Evolutionary conservation across 352 stramenopile species (phyloP), one percentile per base, ranked within the genome.

Genomic region (Phytophthora chlamydospora): DNA sequence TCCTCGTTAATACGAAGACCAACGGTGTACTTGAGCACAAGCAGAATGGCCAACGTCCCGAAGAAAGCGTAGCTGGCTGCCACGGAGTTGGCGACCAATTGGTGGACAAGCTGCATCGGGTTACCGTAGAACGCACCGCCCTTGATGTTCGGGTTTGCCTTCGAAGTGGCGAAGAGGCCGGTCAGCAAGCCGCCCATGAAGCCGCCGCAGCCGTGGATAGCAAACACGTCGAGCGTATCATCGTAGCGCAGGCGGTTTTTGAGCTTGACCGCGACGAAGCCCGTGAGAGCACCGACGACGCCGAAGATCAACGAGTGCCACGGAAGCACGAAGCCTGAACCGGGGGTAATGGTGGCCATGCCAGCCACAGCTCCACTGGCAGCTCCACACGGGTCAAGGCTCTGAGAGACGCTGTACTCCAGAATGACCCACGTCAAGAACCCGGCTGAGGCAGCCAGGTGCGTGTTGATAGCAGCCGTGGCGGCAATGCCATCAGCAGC

Each of bases 171-270:
- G 41, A 93, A 90, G 4, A 92, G 67, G 16, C 80, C 83, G 0
- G 77, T 85, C 14, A 89, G 39, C 24, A 92, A 54, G 10, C 74
- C 76, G 11, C 83, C 83, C 4, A 68, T 58, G 36, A 89, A 80
- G 6, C 83, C 83, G 8, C 58, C 79, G n/a, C 78, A 71, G 32
- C 78, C 79, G 66, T 92, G 81, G 58, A 93, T 80, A 6, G 63
- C 82, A 61, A 91, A 90, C 49, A 73, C 69, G 63, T 93, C 83
- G 14, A 93, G 67, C 14, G 78, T 89, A 53, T 93, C 83, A 46
- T 93, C 83, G 63, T 85, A 89, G 12, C 78, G 75, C 35, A 87
- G 51, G n/a, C 48, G 41, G 65, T 89, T 80, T 60, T 90, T 89
- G 40, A 89, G 34, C 43, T 66, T 66, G n/a, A 88, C 74, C 7